A percentile compares a stretch with the other conserved stretches of the same genome.
Conservation (phyloP, 352 stramenopile species). For the Nannochloropsis limnetica region DNA sequence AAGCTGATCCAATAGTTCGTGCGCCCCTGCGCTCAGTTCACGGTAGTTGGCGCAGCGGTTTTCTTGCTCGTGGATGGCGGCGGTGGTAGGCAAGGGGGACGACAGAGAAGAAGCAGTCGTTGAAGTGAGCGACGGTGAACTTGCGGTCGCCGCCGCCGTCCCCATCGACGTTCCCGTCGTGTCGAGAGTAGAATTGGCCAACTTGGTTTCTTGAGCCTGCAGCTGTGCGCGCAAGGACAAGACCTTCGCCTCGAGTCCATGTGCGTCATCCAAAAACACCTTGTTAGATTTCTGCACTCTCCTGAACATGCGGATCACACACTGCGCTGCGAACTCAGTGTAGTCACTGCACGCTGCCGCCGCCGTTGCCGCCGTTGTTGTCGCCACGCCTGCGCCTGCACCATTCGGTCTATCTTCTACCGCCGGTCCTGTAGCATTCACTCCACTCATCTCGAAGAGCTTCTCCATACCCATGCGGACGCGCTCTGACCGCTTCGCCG, state of each 20-base stretch:
- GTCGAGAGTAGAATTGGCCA: slow-evolving; percentile 3
- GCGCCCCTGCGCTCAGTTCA: neutral
- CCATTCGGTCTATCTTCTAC: neutral
- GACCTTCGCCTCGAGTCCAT: neutral
- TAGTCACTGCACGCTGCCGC: neutral
- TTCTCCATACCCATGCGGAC: slow-evolving; percentile 14
- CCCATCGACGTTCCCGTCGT: neutral
- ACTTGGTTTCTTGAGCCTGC: slow-evolving; percentile 11
- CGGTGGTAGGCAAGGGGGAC: neutral
- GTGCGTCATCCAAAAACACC: neutral
- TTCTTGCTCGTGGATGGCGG: neutral
- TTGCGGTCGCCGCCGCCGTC: neutral
- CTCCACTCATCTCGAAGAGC: slow-evolving; percentile 24
- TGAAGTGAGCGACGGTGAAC: neutral
- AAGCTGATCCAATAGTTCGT: neutral
- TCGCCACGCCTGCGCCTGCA: neutral
- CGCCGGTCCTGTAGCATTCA: neutral
- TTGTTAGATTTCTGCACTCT: neutral
- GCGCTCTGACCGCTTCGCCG: slow-evolving; percentile 3
- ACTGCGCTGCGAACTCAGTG: neutral
- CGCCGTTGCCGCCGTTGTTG: no score
- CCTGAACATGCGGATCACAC: slow-evolving; percentile 19
- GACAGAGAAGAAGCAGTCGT: neutral
- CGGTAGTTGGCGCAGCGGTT: neutral
- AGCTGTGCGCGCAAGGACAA: slow-evolving; percentile 4